A percentile compares a stretch with the other conserved stretches of the same genome.
Conservation (phyloP, 2,329 filamentous ascomycete species). For the Pyricularia grisea region DNA sequence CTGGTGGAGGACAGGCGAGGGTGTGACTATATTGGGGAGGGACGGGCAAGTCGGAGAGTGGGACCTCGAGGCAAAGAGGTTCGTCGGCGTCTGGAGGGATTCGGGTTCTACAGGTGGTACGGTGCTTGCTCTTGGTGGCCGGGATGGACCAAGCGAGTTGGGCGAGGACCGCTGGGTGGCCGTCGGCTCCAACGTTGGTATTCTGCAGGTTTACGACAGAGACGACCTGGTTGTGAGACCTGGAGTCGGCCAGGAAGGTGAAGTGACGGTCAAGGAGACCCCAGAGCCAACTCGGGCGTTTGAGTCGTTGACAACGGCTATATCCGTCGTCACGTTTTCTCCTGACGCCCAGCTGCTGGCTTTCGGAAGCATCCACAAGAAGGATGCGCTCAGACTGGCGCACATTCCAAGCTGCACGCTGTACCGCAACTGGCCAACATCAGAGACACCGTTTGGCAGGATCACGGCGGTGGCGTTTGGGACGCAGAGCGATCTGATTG, state of each 20-base stretch:
- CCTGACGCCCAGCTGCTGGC: slow-evolving; percentile 83
- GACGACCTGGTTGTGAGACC: slow-evolving; percentile 49
- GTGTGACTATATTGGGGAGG: slow-evolving; percentile 73
- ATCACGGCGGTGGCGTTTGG: slow-evolving; percentile 68
- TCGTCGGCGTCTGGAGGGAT: slow-evolving; percentile 78
- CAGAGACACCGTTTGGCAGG: slow-evolving; percentile 76
- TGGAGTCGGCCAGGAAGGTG: slow-evolving; percentile 18
- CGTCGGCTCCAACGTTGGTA: slow-evolving; percentile 75
- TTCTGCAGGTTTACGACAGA: slow-evolving; percentile 91
- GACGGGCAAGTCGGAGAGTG: slow-evolving; percentile 90
- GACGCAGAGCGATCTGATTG: slow-evolving; percentile 57
- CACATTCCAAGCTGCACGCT: slow-evolving; percentile 90
- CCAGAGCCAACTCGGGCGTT: slow-evolving; percentile 67
- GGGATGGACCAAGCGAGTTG: slow-evolving; percentile 43
- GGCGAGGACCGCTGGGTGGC: slow-evolving; percentile 86
- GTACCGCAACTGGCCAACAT: slow-evolving; percentile 94
- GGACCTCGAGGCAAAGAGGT: slow-evolving; percentile 56
- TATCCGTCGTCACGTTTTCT: slow-evolving; percentile 71
- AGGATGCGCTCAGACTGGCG: slow-evolving; percentile 76
- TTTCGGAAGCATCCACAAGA: slow-evolving; percentile 80
- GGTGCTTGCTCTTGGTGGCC: slow-evolving; percentile 68
- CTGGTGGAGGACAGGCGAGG: slow-evolving; percentile 83
- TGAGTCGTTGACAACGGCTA: slow-evolving; percentile 81
- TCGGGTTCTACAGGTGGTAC: slow-evolving; percentile 84
- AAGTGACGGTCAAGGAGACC: slow-evolving; percentile 43